Evolutionary conservation across 2,329 filamentous ascomycete genomes (phyloP).

Genomic region (Dothideomycetes sp.): DNA sequence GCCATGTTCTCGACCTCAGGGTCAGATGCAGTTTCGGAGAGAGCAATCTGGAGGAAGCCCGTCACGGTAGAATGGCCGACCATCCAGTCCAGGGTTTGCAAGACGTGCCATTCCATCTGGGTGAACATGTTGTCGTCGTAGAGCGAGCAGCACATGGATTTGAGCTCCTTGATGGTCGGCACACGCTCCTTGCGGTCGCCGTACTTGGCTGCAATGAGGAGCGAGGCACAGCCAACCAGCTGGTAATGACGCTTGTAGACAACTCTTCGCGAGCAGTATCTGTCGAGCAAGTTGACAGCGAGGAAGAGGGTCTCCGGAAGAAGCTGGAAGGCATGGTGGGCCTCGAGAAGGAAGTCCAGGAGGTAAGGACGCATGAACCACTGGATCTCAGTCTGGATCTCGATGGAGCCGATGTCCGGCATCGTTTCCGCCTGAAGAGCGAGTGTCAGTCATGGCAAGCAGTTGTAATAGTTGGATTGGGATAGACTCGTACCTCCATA

Average conservation of each 20-base stretch:
- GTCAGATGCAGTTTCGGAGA: conserved; percentile 66
- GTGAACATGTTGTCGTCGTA: conserved; percentile 99
- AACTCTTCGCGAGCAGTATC: conserved; percentile 94
- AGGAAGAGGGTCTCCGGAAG: conserved; percentile 93
- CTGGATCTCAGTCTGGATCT: conserved; percentile 98
- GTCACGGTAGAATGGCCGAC: conserved; percentile 95
- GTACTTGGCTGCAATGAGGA: conserved; percentile 96
- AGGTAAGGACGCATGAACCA: conserved; percentile 99
- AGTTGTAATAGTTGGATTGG: too few species aligned
- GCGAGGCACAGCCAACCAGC: conserved; percentile 87
- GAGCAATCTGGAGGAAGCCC: conserved; percentile 80
- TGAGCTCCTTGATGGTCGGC: conserved; percentile 92
- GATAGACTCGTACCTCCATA: conserved; percentile 72
- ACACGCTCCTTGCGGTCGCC: conserved; percentile 97
- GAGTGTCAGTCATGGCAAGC: too few species aligned
- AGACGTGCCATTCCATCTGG: conserved; percentile 99
- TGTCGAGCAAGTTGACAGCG: conserved; percentile 89
- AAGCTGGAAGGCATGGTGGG: conserved; percentile 87
- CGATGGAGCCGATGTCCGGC: conserved; percentile 93
- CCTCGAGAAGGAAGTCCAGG: conserved; percentile 95
- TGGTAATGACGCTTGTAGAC: conserved; percentile 99
- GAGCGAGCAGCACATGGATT: conserved; percentile 97
- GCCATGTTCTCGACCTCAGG: conserved; percentile 90
- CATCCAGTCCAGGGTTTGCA: conserved; percentile 93
- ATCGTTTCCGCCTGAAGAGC: conserved; percentile 63